Percentiles rank a stretch among this genome's conserved stretches.
Evolutionary conservation across 768 basidiomycete genomes (phyloP).

Genomic region (Basidioascus undulatus): DNA sequence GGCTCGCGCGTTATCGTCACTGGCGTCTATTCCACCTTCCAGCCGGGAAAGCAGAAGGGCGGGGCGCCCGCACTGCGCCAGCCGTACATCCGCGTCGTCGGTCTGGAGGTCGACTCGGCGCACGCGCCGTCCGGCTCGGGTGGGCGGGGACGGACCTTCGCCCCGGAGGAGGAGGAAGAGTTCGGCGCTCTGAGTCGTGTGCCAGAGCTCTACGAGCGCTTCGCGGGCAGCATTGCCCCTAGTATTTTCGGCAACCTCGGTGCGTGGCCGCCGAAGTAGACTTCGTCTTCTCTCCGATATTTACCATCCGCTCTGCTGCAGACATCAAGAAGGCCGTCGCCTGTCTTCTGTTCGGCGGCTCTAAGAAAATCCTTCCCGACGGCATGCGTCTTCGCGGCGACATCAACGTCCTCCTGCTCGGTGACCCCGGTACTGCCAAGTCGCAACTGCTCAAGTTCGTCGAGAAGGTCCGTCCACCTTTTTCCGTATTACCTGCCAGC

Average conservation of each 20-base stretch:
- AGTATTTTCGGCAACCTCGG: slow-evolving; percentile 91
- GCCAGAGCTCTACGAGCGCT: slow-evolving; percentile 77
- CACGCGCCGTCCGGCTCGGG: slow-evolving; percentile 60
- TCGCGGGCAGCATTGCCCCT: slow-evolving; percentile 79
- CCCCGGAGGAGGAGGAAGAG: slow-evolving; percentile 91
- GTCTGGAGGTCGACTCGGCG: slow-evolving; percentile 63
- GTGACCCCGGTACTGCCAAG: slow-evolving; percentile 97
- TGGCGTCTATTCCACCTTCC: slow-evolving; percentile 91
- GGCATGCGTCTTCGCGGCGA: slow-evolving; percentile 92
- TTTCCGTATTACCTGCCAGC: neutral
- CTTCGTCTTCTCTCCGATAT: neutral
- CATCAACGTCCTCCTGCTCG: slow-evolving; percentile 85
- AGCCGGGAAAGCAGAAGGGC: slow-evolving; percentile 38
- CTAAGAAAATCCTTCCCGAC: slow-evolving; percentile 88
- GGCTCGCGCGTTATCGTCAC: slow-evolving; percentile 88
- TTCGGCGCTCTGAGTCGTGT: slow-evolving; percentile 52
- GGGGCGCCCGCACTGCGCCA: slow-evolving; percentile 73
- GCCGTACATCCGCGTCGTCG: slow-evolving; percentile 79
- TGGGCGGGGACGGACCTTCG: slow-evolving; percentile 28
- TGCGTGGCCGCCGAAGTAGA: slow-evolving; percentile 19
- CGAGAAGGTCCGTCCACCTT: slow-evolving; percentile 46
- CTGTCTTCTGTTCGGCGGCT: slow-evolving; percentile 88
- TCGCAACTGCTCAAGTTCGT: slow-evolving; percentile 95
- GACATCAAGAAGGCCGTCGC: slow-evolving; percentile 97
- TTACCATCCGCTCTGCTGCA: slow-evolving; percentile 14